Evolutionary conservation across 192 early-diverging fungal genomes (phyloP).

Genomic region (Phycomyces nitens): DNA sequence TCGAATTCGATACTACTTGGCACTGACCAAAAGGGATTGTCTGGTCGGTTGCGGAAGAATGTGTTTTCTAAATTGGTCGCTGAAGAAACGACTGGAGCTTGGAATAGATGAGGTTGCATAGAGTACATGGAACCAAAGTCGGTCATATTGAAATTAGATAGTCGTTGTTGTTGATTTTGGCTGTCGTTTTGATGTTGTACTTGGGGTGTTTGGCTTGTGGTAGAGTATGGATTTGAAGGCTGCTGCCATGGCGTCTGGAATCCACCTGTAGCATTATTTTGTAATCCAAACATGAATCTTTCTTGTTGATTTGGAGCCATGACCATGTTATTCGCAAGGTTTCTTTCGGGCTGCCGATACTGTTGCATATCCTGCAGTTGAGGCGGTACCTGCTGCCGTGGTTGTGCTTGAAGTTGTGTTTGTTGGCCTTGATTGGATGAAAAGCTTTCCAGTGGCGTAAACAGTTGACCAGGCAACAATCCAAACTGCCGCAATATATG

Average conservation of each 20-base stretch:
- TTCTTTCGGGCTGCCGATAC: background rate
- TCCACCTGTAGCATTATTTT: background rate
- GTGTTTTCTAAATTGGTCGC: background rate
- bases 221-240: background rate
- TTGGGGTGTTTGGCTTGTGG: background rate
- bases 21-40: constrained; percentile 37
- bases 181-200: background rate
- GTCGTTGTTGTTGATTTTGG: background rate
- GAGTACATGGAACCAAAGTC: background rate
- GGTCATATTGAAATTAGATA: background rate
- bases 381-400: constrained; percentile 4
- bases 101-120: background rate
- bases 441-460: constrained; percentile 11
- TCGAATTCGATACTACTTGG: constrained; percentile 35
- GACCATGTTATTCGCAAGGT: background rate
- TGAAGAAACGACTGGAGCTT: background rate
- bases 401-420: background rate
- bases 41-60: constrained; percentile 30
- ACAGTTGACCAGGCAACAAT: constrained; percentile 15
- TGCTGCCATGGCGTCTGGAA: background rate
- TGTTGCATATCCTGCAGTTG: background rate
- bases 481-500: constrained; percentile 25
- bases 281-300: constrained; percentile 6
- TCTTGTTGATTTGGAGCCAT: background rate
- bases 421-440: background rate